A percentile compares a stretch with the other conserved stretches of the same genome.
Conservation (phyloP, 2,329 filamentous ascomycete genomes). For the Tothia fuscella region DNA sequence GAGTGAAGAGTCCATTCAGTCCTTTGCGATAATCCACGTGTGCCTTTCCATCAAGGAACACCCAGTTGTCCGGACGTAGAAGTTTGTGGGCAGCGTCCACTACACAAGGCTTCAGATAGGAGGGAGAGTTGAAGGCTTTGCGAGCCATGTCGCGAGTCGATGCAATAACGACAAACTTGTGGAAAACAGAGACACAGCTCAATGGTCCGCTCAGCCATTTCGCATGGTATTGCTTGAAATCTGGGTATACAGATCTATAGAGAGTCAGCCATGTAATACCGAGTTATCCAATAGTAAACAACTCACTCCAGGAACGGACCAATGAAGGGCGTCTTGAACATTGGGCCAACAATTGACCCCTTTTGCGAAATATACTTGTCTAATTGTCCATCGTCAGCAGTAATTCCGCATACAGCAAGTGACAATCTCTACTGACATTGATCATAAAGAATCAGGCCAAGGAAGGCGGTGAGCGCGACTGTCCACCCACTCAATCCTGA, state of each 20-base stretch:
- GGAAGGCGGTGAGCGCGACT: constrained; percentile 6
- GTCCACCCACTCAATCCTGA: constrained; percentile 4
- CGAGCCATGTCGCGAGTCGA: constrained; percentile 89
- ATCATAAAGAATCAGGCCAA: constrained; percentile 11
- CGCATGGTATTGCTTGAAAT: constrained; percentile 78
- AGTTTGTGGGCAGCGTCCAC: constrained; percentile 92
- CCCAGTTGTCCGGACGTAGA: constrained; percentile 85
- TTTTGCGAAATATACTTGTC: constrained; percentile 36
- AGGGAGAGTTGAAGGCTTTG: constrained; percentile 91
- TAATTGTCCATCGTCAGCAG: constrained; percentile 14
- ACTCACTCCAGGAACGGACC: constrained; percentile 95
- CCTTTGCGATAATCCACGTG: constrained; percentile 98
- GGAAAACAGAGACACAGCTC: constrained; percentile 96
- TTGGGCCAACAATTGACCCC: constrained; percentile 34
- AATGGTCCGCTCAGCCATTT: constrained; percentile 89
- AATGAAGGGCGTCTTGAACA: constrained; percentile 43
- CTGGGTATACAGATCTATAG: constrained; percentile 80
- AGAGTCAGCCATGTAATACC: too few relatives aligned
- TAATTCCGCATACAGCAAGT: neutral
- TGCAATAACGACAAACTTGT: constrained; percentile 99
- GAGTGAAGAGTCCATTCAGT: constrained; percentile 87
- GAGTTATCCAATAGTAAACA: too few relatives aligned
- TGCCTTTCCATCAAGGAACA: constrained; percentile 87
- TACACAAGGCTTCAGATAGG: constrained; percentile 88
- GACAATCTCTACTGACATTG: constrained; percentile 10